These are phyloP conservation scores for Colletotrichum navitas DNA, from an alignment of 2,329 filamentous ascomycete species.

Conservation along the genomic window DNA sequence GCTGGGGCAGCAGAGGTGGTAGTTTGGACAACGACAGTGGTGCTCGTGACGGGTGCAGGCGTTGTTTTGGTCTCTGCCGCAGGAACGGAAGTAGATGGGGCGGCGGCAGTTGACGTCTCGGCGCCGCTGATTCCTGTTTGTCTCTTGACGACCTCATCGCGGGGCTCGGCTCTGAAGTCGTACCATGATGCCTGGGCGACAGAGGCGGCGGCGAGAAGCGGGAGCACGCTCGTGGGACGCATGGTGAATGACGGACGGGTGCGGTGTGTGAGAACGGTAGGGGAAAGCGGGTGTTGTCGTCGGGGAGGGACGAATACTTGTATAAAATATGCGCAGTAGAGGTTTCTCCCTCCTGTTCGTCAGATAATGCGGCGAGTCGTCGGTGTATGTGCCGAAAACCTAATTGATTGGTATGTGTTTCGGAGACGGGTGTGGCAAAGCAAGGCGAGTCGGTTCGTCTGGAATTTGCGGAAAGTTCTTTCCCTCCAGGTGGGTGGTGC, in stretches of 20 bases:
- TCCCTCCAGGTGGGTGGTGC: slow-evolving; percentile 17
- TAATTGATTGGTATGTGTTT: slow-evolving; percentile 3
- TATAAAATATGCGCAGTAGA: not conserved
- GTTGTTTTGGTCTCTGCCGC: slow-evolving; percentile 39
- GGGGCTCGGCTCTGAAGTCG: slow-evolving; percentile 42
- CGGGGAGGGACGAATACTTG: slow-evolving; percentile 19
- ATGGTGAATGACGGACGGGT: slow-evolving; percentile 51
- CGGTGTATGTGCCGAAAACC: slow-evolving; percentile 3
- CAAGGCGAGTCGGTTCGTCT: slow-evolving; percentile 27
- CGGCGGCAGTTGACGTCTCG: slow-evolving; percentile 36
- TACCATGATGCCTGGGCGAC: slow-evolving; percentile 59
- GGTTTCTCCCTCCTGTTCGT: not conserved
- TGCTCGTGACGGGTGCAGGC: slow-evolving; percentile 34
- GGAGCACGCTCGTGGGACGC: slow-evolving; percentile 60
- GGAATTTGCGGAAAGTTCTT: slow-evolving; percentile 35
- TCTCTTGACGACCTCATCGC: slow-evolving; percentile 33
- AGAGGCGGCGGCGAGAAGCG: slow-evolving; percentile 62
- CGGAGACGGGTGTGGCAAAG: slow-evolving; percentile 11
- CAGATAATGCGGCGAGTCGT: not conserved
- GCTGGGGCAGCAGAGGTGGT: slow-evolving; percentile 27
- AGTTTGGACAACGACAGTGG: slow-evolving; percentile 10
- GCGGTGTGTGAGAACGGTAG: not conserved
- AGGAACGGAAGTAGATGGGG: slow-evolving; percentile 32
- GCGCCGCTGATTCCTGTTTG: slow-evolving; percentile 32
- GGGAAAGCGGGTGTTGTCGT: not conserved